A percentile compares a stretch with the other conserved stretches of the same genome.
Evolutionary conservation across 768 basidiomycete genomes (phyloP).

Genomic region (Boletus reticuloceps): DNA sequence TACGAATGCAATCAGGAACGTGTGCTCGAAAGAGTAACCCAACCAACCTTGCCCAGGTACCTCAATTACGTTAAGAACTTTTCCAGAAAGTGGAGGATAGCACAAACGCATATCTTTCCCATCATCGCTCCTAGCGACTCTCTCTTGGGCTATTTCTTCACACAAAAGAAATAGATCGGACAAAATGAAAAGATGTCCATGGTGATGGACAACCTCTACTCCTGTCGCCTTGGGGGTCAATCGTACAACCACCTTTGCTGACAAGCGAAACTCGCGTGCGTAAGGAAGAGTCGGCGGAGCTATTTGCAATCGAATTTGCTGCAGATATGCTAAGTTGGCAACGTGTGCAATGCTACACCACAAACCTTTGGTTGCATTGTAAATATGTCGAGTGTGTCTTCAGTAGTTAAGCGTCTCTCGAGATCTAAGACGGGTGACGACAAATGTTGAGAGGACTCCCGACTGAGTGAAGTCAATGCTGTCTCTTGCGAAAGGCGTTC

Average conservation of each 20-base stretch:
- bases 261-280: slow-evolving; percentile 71
- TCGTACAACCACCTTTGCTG: slow-evolving; percentile 67
- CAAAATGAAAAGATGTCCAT: slow-evolving; percentile 84
- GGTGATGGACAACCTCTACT: slow-evolving; percentile 66
- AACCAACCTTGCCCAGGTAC: slow-evolving; percentile 57
- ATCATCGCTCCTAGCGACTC: slow-evolving; percentile 43
- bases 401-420: slow-evolving; percentile 74
- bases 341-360: not conserved
- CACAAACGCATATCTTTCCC: slow-evolving; percentile 87
- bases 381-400: slow-evolving; percentile 87
- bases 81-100: slow-evolving; percentile 94
- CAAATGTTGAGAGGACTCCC: slow-evolving; percentile 49
- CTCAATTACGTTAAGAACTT: slow-evolving; percentile 75
- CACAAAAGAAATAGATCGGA: slow-evolving; percentile 92
- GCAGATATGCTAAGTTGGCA: slow-evolving; percentile 5
- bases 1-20: slow-evolving; percentile 32
- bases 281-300: slow-evolving; percentile 75
- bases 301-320: slow-evolving; percentile 93
- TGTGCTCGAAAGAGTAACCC: not conserved
- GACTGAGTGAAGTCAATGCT: slow-evolving; percentile 49
- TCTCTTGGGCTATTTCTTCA: slow-evolving; percentile 74
- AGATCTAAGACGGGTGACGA: slow-evolving; percentile 69
- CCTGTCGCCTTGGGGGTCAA: slow-evolving; percentile 78
- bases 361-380: slow-evolving; percentile 89
- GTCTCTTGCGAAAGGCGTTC: slow-evolving; percentile 63